phyloP scores from a whole-genome alignment of 2,329 filamentous ascomycete genomes.

The Tolypocladium sp. region DNA sequence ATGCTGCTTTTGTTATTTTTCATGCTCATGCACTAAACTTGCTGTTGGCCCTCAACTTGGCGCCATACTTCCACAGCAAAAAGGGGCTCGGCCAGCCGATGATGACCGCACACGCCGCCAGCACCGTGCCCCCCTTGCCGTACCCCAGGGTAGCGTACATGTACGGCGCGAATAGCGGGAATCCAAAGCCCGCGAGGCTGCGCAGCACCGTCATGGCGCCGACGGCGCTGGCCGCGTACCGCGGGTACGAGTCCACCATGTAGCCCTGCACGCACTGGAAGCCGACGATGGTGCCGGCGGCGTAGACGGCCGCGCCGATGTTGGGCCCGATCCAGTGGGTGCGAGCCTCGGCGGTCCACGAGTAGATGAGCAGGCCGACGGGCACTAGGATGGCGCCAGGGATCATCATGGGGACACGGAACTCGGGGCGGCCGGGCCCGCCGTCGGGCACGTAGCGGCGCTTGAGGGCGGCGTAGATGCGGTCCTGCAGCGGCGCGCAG shows the following conservation, averaged over 20 bases:
- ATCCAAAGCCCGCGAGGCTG: constrained; percentile 39
- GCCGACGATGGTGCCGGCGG: constrained; percentile 27
- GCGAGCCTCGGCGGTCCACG: constrained; percentile 32
- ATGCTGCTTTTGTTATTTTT: not conserved
- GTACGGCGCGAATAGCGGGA: constrained; percentile 39
- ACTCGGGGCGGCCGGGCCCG: constrained; percentile 29
- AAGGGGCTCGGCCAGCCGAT: constrained; percentile 31
- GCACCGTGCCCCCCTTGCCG: constrained; percentile 30
- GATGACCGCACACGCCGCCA: constrained; percentile 32
- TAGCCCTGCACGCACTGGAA: constrained; percentile 38
- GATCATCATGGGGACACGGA: constrained; percentile 31
- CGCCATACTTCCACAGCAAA: constrained; percentile 35
- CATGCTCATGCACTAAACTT: constrained; percentile 8
- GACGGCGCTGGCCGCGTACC: constrained; percentile 35
- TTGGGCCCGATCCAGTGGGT: constrained; percentile 37
- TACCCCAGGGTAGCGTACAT: constrained; percentile 35
- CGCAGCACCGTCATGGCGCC: constrained; percentile 34
- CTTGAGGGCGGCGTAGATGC: constrained; percentile 33
- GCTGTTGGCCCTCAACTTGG: constrained; percentile 23
- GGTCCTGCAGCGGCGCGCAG: constrained; percentile 35
- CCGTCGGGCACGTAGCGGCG: constrained; percentile 24
- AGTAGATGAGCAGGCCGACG: constrained; percentile 34
- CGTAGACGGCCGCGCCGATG: constrained; percentile 29
- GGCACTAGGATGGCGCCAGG: constrained; percentile 30
- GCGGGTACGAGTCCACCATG: constrained; percentile 36